Percentiles rank a stretch among this genome's conserved stretches.
Evolutionary conservation across 1,284 basidiomycete genomes (phyloP).

Genomic region (Moesziomyces globuligerus): DNA sequence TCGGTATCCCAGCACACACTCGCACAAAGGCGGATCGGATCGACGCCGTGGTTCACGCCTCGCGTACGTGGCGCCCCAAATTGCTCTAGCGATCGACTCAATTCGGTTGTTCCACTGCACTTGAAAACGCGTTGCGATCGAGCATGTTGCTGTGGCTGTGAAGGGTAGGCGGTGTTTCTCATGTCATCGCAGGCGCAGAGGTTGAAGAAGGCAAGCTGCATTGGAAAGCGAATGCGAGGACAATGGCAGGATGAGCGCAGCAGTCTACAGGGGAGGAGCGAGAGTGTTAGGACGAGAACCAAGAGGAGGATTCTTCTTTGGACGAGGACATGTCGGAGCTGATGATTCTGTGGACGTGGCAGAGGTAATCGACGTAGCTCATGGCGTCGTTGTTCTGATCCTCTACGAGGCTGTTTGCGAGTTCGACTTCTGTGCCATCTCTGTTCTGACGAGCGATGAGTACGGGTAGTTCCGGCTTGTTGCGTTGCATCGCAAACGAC

Average conservation of each 20-base stretch:
- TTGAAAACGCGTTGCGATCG: no score
- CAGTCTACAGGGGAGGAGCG: not conserved
- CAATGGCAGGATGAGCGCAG: not conserved
- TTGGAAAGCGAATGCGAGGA: no score
- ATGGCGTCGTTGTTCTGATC: conserved; percentile 95
- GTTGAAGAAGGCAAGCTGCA: no score
- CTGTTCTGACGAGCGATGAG: conserved; percentile 88
- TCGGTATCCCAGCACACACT: no score
- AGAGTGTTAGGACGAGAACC: conserved; percentile 35
- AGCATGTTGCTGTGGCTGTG: no score
- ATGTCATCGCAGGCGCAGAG: no score
- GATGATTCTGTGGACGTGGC: conserved; percentile 65
- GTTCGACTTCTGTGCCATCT: conserved; percentile 93
- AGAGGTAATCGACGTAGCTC: conserved; percentile 68
- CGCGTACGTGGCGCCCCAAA: no score
- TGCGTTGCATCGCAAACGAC: conserved; percentile 75
- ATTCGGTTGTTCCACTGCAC: no score
- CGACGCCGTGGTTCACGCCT: no score
- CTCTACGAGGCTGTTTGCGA: conserved; percentile 95
- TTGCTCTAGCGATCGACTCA: no score
- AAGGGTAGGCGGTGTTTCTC: no score
- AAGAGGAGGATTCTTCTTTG: conserved; percentile 44
- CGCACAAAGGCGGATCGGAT: no score
- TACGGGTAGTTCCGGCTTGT: conserved; percentile 75
- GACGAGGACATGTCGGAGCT: conserved; percentile 58